Evolutionary conservation across 2,329 filamentous ascomycete genomes (phyloP), one percentile per base, ranked within the genome.

Genomic region (Epichloe baconii): DNA sequence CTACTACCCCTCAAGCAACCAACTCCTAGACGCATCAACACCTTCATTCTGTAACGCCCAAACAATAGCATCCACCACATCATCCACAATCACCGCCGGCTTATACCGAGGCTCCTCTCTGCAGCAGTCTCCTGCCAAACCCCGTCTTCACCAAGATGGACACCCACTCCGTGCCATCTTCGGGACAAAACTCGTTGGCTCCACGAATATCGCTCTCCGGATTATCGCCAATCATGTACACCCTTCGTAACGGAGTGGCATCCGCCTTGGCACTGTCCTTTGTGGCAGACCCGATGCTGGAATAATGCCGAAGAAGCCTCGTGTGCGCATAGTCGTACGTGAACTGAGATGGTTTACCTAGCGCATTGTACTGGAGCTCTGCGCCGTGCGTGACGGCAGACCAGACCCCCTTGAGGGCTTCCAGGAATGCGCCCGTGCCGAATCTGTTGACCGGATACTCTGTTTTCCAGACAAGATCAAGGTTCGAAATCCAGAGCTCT

Each of bases 171-270:
- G 81, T 86, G 8, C 83, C 83, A 52, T 76, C 68, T 4, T 75
- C 70, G 55, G 84, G 86, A 44, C 71, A 62, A 62, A 85, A 95
- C 44, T 78, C 76, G 63, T 95, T 95, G 19, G 88, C 90, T 5
- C 93, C 93, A 5, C 80, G 74, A 57, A 98, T 95, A 65, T 98
- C 93, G 58, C 86, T 93, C 62, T 88, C 88, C 5, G 86, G 86
- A 61, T 91, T 91, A 62, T 91, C 86, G 5, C 93, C 93, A 42
- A 97, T 79, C 91, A 97, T 97, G 68, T 95, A 97, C 11, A 97
- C 89, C 43, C 76, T 78, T 60, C 75, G 74, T 51, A 95, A 67
- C n/a, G 76, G 74, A 19, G 85, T 73, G 63, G 86, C 81, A 53
- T 69, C 68, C 58, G 34, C 55, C 55, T 19, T 55, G 35, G 17